Conservation (phyloP, 495 filamentous ascomycete genomes). For the Xylaria flabelliformis region DNA sequence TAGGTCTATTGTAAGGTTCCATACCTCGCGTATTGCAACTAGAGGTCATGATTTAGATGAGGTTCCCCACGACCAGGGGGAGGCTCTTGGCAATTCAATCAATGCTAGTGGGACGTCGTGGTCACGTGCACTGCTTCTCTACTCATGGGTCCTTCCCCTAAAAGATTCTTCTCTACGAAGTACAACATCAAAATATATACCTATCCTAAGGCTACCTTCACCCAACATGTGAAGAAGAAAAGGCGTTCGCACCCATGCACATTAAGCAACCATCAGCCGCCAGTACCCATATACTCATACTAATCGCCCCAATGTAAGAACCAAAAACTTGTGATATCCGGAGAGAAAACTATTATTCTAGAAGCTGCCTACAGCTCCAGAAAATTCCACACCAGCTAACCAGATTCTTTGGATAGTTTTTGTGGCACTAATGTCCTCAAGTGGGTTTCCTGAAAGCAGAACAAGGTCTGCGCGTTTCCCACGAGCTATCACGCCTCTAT, state of each 20-base stretch:
- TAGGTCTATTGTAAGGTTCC: too few species aligned
- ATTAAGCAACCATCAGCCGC: neutral
- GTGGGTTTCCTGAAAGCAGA: constrained; percentile 44
- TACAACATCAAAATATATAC: too few species aligned
- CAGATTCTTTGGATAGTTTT: constrained; percentile 37
- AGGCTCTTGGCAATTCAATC: too few species aligned
- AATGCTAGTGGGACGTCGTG: too few species aligned
- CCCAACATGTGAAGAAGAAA: neutral
- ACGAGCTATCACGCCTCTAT: constrained; percentile 43
- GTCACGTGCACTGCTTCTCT: too few species aligned
- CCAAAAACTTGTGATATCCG: neutral
- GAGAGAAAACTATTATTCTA: neutral
- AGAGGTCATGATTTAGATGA: too few species aligned
- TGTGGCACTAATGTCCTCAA: constrained; percentile 40
- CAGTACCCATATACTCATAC: neutral
- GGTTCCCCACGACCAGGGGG: too few species aligned
- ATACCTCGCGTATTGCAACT: too few species aligned
- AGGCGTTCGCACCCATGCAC: neutral
- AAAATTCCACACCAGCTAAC: constrained; percentile 38
- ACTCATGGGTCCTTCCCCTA: too few species aligned
- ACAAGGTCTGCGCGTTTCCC: constrained; percentile 47
- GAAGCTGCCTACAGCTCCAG: constrained; percentile 7
- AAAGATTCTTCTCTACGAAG: too few species aligned
- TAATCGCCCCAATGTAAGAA: neutral
- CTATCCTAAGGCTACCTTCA: neutral